A percentile compares a stretch with the other conserved stretches of the same genome.
Evolutionary conservation across 2,329 filamentous ascomycete genomes (phyloP).

Genomic region (Fusarium phyllophilum): DNA sequence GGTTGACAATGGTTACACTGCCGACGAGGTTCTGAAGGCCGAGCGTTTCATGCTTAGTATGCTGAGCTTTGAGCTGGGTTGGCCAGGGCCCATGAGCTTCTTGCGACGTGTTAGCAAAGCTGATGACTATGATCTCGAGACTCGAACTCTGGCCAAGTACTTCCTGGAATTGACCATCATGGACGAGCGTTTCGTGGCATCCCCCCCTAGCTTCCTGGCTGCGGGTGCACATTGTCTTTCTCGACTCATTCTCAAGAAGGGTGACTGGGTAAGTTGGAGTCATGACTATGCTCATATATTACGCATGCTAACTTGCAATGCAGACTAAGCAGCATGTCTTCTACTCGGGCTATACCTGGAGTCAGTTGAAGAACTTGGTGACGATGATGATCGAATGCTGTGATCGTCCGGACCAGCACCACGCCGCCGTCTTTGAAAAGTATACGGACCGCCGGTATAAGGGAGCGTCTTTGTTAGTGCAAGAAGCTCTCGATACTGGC

Average conservation of each 20-base stretch:
- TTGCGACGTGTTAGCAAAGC: slow-evolving; percentile 96
- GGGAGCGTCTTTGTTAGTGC: slow-evolving; percentile 82
- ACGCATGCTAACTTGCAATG: slow-evolving; percentile 48
- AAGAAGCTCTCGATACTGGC: slow-evolving; percentile 74
- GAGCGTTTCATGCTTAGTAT: slow-evolving; percentile 98
- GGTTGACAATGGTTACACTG: slow-evolving; percentile 91
- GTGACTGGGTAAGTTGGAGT: slow-evolving; percentile 80
- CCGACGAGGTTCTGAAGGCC: slow-evolving; percentile 94
- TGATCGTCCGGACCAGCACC: slow-evolving; percentile 81
- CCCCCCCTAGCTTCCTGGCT: slow-evolving; percentile 88
- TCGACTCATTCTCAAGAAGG: slow-evolving; percentile 88
- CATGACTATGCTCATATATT: background rate
- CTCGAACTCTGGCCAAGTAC: slow-evolving; percentile 94
- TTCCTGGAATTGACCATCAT: slow-evolving; percentile 97
- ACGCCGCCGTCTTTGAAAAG: slow-evolving; percentile 89
- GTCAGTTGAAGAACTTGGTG: slow-evolving; percentile 82
- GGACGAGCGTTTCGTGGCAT: slow-evolving; percentile 96
- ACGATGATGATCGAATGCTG: slow-evolving; percentile 88
- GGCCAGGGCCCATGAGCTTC: slow-evolving; percentile 99
- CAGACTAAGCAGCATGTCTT: slow-evolving; percentile 85
- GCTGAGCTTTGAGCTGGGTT: slow-evolving; percentile 94
- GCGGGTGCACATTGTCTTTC: slow-evolving; percentile 94
- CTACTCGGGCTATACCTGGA: slow-evolving; percentile 93
- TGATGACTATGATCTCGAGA: slow-evolving; percentile 96
- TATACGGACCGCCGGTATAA: slow-evolving; percentile 91